These are phyloP conservation scores for Phytophthora constricta DNA, from an alignment of 352 stramenopile species.

Conservation along the genomic window DNA sequence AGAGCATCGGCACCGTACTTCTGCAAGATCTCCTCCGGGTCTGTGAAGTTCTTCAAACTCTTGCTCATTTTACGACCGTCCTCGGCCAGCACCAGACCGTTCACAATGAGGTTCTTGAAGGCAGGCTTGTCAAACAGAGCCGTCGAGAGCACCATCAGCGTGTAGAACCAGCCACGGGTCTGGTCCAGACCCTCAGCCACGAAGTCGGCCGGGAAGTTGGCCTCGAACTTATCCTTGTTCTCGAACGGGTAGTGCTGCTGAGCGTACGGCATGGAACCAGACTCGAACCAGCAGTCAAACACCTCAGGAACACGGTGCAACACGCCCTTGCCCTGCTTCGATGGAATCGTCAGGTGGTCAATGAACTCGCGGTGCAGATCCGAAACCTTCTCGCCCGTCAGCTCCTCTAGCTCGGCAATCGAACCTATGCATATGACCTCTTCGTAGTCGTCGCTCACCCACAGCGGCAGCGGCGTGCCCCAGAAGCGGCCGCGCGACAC, in stretches of 20 bases:
- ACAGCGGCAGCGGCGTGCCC: slow-evolving; percentile 99
- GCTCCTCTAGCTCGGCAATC: slow-evolving; percentile 96
- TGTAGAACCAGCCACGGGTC: slow-evolving; percentile 99
- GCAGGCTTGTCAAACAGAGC: slow-evolving; percentile 99
- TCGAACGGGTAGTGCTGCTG: slow-evolving; percentile 99
- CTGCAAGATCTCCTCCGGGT: slow-evolving; percentile 93
- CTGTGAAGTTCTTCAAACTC: slow-evolving; percentile 99
- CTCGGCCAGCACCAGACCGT: slow-evolving; percentile 98
- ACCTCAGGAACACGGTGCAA: slow-evolving; percentile 91
- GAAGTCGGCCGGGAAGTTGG: slow-evolving; percentile 98
- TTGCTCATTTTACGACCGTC: slow-evolving; percentile 99
- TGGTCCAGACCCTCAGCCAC: slow-evolving; percentile 99
- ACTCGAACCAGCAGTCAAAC: slow-evolving; percentile 99
- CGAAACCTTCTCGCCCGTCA: slow-evolving; percentile 92
- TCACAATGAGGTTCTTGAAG: slow-evolving; percentile 99
- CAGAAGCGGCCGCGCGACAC: slow-evolving; percentile 99
- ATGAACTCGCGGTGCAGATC: slow-evolving; percentile 99
- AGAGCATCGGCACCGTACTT: slow-evolving; percentile 99
- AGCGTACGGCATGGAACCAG: slow-evolving; percentile 99
- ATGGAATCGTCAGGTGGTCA: slow-evolving; percentile 98
- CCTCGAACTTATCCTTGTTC: slow-evolving; percentile 98
- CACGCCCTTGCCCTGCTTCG: slow-evolving; percentile 90
- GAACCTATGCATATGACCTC: slow-evolving; percentile 98
- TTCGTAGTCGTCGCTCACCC: slow-evolving; percentile 97
- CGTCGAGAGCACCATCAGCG: slow-evolving; percentile 99